These are phyloP conservation scores for Teratosphaeria epicoccoides DNA, from an alignment of 2,329 filamentous ascomycete species.

Conservation along the genomic window DNA sequence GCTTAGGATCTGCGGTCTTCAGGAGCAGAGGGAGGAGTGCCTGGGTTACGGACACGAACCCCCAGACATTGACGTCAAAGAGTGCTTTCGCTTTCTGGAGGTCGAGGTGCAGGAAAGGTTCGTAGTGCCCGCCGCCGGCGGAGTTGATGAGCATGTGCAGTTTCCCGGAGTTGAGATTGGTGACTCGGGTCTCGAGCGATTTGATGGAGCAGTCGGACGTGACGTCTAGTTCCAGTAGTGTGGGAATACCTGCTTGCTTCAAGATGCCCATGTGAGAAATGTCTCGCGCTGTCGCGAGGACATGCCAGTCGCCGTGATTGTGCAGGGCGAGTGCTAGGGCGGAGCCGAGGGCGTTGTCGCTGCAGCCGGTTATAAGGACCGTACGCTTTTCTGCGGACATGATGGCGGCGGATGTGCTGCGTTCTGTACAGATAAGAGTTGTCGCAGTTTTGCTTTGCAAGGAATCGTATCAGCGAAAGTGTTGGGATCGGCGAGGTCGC, in stretches of 20 bases:
- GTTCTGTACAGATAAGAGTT: no score
- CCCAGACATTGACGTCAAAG: constrained; percentile 43
- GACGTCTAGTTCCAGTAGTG: background rate
- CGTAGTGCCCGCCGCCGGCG: background rate
- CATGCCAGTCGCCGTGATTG: background rate
- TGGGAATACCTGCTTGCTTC: background rate
- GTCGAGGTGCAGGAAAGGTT: background rate
- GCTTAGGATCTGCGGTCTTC: constrained; percentile 20
- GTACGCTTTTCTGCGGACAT: background rate
- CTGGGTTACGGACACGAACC: constrained; percentile 25
- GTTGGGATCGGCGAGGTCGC: no score
- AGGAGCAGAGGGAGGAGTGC: constrained; percentile 41
- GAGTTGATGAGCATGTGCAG: background rate
- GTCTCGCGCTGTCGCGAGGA: background rate
- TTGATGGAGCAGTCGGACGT: background rate
- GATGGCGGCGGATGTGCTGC: no score
- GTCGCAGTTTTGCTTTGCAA: no score
- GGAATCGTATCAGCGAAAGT: no score
- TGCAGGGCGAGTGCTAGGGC: background rate
- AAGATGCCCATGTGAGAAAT: background rate
- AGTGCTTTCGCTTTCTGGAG: constrained; percentile 12
- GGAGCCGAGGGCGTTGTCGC: background rate
- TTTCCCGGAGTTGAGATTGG: background rate
- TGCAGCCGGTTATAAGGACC: background rate
- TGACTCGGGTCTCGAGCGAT: background rate